Evolutionary conservation across 2,329 filamentous ascomycete species (phyloP), one percentile per base, ranked within the genome.

Genomic region (Phaeophleospora eucalypticola): DNA sequence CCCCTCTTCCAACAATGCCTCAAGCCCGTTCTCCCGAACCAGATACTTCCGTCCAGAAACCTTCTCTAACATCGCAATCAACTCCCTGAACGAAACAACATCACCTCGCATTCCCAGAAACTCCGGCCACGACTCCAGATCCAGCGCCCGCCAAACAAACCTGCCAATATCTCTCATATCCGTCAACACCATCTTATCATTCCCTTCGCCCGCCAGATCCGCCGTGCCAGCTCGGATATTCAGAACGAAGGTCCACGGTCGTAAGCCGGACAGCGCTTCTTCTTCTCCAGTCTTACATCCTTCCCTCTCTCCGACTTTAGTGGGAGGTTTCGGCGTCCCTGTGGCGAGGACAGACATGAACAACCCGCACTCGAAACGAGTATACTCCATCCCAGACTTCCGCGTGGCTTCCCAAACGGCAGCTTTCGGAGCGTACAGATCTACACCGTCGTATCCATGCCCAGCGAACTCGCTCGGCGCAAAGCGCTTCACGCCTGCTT

Each of bases 401-500:
- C 48, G 32, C 9, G 52, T 50, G 0, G 54, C 58, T 6, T 55
- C 41, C 58, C 61, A 62, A 1, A 63, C 60, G 2, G 43, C 44
- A 4, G 46, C 51, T 45, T 65, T 64, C 10, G 44, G 40, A 4
- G 36, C 42, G 40, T 59, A 64, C 16, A 58, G 27, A 29, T 63
- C 59, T 12, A 63, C 45, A 15, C 51, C 54, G n/a, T 58, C 55
- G 38, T 61, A 56, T 4, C 46, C 46, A 2, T 24, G 32, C 3
- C 52, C 46, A 2, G 61, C 73, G 51, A 73, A 84, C 52, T 86
- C 82, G 36, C 75, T 78, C 1, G 80, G 79, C 0, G 81, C 71
- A 56, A 80, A 83, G 4, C 79, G 72, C 54, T 76, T 75, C 6
- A 84, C 81, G 0, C 79, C 78, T 0, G 79, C 79, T 4, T 75